Conservation (phyloP, 2,329 filamentous ascomycete genomes). For the Diplodia seriata region DNA sequence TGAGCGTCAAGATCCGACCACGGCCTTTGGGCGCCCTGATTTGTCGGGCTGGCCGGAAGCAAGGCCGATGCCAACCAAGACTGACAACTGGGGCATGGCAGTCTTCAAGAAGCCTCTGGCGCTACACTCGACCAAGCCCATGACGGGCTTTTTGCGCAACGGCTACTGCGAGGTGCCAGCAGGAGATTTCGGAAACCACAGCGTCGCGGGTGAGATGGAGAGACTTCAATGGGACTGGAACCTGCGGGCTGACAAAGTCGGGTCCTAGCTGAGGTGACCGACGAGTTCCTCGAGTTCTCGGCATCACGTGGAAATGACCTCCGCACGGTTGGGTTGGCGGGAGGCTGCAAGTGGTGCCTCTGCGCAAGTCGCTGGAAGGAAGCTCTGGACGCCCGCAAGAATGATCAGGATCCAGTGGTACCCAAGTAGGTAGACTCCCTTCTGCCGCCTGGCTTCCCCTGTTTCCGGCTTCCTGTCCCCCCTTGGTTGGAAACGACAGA, state of each 20-base stretch:
- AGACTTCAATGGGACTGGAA: not conserved
- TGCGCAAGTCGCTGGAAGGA: slow-evolving; percentile 67
- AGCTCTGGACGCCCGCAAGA: slow-evolving; percentile 61
- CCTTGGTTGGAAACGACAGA: not conserved
- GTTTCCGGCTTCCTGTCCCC: not conserved
- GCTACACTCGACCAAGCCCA: slow-evolving; percentile 63
- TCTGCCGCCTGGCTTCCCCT: not conserved
- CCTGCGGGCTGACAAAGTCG: not conserved
- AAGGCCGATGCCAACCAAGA: not conserved
- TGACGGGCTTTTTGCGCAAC: slow-evolving; percentile 67
- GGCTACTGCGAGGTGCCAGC: slow-evolving; percentile 65
- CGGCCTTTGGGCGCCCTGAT: not conserved
- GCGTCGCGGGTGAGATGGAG: slow-evolving; percentile 55
- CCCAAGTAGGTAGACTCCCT: slow-evolving; percentile 44
- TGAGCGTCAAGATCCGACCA: slow-evolving; percentile 4
- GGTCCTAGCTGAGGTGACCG: slow-evolving; percentile 55
- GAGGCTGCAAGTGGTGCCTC: slow-evolving; percentile 69
- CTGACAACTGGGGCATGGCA: slow-evolving; percentile 38
- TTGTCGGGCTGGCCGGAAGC: not conserved
- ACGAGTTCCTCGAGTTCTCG: slow-evolving; percentile 68
- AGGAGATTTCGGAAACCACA: slow-evolving; percentile 66
- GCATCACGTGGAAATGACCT: slow-evolving; percentile 66
- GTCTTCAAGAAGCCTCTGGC: slow-evolving; percentile 66
- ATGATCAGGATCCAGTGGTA: slow-evolving; percentile 55
- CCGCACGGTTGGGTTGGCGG: slow-evolving; percentile 60